Evolutionary conservation across 2,329 filamentous ascomycete species (phyloP).

Genomic region (Dactylonectria estremocensis): DNA sequence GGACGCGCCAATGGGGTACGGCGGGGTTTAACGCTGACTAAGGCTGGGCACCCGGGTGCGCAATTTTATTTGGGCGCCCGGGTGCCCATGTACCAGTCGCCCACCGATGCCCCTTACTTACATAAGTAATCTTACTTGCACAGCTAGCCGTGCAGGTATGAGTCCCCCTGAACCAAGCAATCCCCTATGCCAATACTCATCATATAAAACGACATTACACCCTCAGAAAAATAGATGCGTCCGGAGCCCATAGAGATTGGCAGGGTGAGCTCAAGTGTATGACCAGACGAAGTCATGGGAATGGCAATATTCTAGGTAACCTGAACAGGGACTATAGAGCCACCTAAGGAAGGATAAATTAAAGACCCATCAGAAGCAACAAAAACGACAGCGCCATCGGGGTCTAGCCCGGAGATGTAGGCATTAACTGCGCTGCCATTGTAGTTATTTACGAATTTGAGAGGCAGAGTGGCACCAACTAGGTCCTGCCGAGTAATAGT

Average conservation of each 20-base stretch:
- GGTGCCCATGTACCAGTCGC: too few species aligned
- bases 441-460: slow-evolving; percentile 62
- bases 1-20: too few species aligned
- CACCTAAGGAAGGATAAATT: slow-evolving; percentile 59
- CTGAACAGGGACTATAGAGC: slow-evolving; percentile 53
- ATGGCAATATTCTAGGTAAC: slow-evolving; percentile 60
- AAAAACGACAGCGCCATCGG: slow-evolving; percentile 58
- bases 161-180: slow-evolving; percentile 64
- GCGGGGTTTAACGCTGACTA: too few species aligned
- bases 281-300: slow-evolving; percentile 55
- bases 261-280: slow-evolving; percentile 56
- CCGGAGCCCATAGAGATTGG: slow-evolving; percentile 59
- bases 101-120: too few species aligned
- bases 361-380: slow-evolving; percentile 58
- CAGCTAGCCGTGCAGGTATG: too few species aligned
- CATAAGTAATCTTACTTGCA: too few species aligned
- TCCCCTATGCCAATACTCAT: slow-evolving; percentile 51
- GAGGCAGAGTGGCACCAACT: slow-evolving; percentile 39
- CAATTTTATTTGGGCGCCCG: too few species aligned
- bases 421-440: slow-evolving; percentile 56
- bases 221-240: slow-evolving; percentile 63
- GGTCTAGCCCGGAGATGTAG: slow-evolving; percentile 63
- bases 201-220: slow-evolving; percentile 60
- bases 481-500: slow-evolving; percentile 12
- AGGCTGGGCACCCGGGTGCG: too few species aligned